These are phyloP conservation scores for Aspergillus diversus DNA, from an alignment of 495 filamentous ascomycete genomes.

Conservation along the genomic window DNA sequence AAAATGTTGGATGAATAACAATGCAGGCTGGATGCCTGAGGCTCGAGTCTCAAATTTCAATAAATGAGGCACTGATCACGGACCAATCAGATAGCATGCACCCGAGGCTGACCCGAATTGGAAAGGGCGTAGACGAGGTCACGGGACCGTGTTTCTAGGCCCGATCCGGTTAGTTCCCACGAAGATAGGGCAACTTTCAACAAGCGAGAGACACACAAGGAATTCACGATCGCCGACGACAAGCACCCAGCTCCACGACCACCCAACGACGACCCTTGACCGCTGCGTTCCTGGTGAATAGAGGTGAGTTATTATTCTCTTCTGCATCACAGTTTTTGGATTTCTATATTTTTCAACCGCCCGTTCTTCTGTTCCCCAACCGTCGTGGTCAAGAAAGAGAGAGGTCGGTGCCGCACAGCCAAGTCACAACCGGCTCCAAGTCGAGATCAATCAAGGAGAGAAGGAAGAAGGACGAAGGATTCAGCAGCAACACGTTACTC, in stretches of 20 bases:
- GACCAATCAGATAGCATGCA: not conserved
- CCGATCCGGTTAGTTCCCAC: constrained; percentile 15
- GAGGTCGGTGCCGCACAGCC: constrained; percentile 19
- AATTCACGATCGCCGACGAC: constrained; percentile 50
- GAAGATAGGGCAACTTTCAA: constrained; percentile 46
- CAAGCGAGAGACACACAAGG: constrained; percentile 54
- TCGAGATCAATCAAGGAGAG: constrained; percentile 9
- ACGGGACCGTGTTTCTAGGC: constrained; percentile 25
- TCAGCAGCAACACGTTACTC: not conserved
- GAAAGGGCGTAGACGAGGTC: constrained; percentile 25
- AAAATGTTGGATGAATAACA: too few species aligned
- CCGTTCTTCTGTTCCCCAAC: constrained; percentile 13
- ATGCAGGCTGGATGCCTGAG: too few species aligned
- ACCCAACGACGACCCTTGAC: constrained; percentile 45
- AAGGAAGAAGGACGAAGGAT: not conserved
- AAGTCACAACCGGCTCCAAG: not conserved
- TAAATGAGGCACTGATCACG: not conserved
- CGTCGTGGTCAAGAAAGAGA: constrained; percentile 6
- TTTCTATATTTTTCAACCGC: constrained; percentile 15
- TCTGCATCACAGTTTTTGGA: constrained; percentile 24
- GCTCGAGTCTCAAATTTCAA: not conserved
- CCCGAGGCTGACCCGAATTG: not conserved
- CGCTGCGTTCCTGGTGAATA: constrained; percentile 54
- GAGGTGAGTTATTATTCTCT: constrained; percentile 46
- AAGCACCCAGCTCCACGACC: constrained; percentile 45